Percentiles rank a stretch among this genome's conserved stretches.
phyloP scores from a whole-genome alignment of 2,329 filamentous ascomycete species.

The Massarina eburnea region DNA sequence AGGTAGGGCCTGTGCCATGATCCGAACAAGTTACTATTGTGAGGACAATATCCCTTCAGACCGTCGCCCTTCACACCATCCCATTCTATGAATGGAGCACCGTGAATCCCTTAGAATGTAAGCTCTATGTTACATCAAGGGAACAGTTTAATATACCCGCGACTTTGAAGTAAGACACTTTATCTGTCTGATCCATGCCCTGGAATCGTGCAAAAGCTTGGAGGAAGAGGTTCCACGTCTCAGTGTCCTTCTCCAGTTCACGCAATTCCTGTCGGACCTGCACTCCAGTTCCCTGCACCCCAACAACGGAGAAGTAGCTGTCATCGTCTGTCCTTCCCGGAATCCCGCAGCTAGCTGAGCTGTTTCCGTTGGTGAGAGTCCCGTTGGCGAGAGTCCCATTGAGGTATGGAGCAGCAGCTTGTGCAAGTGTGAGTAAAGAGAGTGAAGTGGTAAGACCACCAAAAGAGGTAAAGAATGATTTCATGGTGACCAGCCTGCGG shows the following conservation, averaged over 20 bases:
- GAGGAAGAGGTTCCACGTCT: slow-evolving; percentile 36
- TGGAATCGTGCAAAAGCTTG: slow-evolving; percentile 34
- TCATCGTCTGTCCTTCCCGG: slow-evolving; percentile 20
- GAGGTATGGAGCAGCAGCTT: slow-evolving; percentile 17
- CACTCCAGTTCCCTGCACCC: slow-evolving; percentile 33
- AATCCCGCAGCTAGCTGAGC: slow-evolving; percentile 18
- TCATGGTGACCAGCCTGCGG: slow-evolving; percentile 32
- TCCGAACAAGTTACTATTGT: slow-evolving; percentile 32
- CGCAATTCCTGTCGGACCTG: slow-evolving; percentile 31
- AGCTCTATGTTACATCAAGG: background rate
- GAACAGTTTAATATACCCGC: slow-evolving; percentile 21
- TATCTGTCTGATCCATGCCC: slow-evolving; percentile 33
- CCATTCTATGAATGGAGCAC: slow-evolving; percentile 32
- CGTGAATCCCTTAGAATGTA: slow-evolving; percentile 28
- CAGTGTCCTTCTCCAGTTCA: slow-evolving; percentile 32
- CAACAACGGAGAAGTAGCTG: slow-evolving; percentile 34
- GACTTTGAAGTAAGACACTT: slow-evolving; percentile 35
- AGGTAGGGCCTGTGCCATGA: slow-evolving; percentile 39
- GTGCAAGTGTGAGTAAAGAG: slow-evolving; percentile 17
- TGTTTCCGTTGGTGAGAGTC: background rate
- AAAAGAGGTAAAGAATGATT: slow-evolving; percentile 25
- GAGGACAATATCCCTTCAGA: slow-evolving; percentile 33
- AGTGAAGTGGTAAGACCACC: slow-evolving; percentile 17
- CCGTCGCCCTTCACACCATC: slow-evolving; percentile 27
- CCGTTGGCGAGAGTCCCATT: slow-evolving; percentile 12